A percentile compares a stretch with the other conserved stretches of the same genome.
phyloP scores from a whole-genome alignment of 2,329 filamentous ascomycete species.

The Alternaria triticina region DNA sequence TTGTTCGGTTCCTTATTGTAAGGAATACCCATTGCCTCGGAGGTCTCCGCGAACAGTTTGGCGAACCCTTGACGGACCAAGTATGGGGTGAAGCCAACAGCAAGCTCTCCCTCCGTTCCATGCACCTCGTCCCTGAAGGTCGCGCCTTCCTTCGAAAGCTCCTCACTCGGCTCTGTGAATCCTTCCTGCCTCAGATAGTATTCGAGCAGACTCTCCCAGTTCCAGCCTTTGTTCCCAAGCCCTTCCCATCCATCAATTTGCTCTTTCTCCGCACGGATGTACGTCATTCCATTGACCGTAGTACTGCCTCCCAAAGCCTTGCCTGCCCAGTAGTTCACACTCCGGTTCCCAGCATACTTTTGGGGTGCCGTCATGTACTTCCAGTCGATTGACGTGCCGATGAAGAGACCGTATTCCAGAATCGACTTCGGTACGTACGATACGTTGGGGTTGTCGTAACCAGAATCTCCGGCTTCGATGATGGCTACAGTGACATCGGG shows the following conservation, averaged over 20 bases:
- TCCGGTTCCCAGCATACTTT: slow-evolving; percentile 39
- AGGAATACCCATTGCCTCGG: slow-evolving; percentile 41
- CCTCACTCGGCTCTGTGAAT: slow-evolving; percentile 29
- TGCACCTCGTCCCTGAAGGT: slow-evolving; percentile 30
- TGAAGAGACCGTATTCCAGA: slow-evolving; percentile 27
- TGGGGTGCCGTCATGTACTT: slow-evolving; percentile 49
- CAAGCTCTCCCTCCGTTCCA: slow-evolving; percentile 31
- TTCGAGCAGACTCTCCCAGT: slow-evolving; percentile 36
- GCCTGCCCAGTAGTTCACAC: slow-evolving; percentile 46
- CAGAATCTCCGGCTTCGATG: slow-evolving; percentile 44
- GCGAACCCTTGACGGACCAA: slow-evolving; percentile 31
- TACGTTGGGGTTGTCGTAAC: slow-evolving; percentile 40
- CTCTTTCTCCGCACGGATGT: slow-evolving; percentile 40
- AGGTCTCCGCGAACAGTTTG: slow-evolving; percentile 47
- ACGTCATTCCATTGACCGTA: slow-evolving; percentile 53
- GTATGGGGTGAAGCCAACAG: slow-evolving; percentile 38
- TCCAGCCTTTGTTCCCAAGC: slow-evolving; percentile 44
- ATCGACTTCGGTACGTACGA: slow-evolving; percentile 27
- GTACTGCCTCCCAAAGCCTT: slow-evolving; percentile 54
- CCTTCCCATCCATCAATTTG: slow-evolving; percentile 45
- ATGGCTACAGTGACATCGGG: slow-evolving; percentile 33
- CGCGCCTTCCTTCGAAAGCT: slow-evolving; percentile 28
- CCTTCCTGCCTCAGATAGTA: slow-evolving; percentile 39
- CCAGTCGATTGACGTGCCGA: slow-evolving; percentile 50
- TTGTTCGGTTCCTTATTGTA: slow-evolving; percentile 53